Base-by-base conservation (phyloP, 169 alveolate genomes). In the Plasmodium falciparum region DNA sequence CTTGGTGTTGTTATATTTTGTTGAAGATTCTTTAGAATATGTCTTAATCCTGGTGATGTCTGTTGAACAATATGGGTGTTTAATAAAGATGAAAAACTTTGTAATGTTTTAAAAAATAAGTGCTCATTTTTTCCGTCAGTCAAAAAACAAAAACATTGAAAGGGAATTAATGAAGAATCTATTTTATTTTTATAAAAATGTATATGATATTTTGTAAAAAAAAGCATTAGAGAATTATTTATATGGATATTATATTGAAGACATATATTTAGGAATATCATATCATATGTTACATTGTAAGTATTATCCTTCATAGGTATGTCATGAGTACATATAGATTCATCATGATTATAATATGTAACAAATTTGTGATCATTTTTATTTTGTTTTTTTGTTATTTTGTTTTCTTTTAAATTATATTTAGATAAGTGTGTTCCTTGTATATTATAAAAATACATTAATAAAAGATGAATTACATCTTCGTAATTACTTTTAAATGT, bases 381-480 rank as follows among this genome's bases (percentile, higher is more conserved):
- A 58, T 1, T 17, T 33, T 7, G 22, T 29, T 66, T 33, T n/a
- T n/a, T 66, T 7, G n/a, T 6, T n/a, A 20, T 20, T 20, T 20
- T 20, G 22, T n/a, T 66, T 33, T 33, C 74, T 12, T 33, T 33
- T 43, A 0, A 12, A 29, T 11, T 33, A n/a, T n/a, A n/a, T 15
- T n/a, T 52, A n/a, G n/a, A 15, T 52, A n/a, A 3, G 12, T n/a
- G 6, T 3, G 8, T 11, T 9, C 3, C 26, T 22, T 12, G 45
- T 70, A 43, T 7, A 24, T 70, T 70, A 22, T 47, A 70, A 70
- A 45, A 70, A 70, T 70, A 70, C 20, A 70, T n/a, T 8, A 70
- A 49, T 17, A 70, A 22, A 0, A 47, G 58, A n/a, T 70, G 78
- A 70, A 70, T 11, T 47, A 70, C 45, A 47, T 70, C 78, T 7